These are phyloP conservation scores for Heterobasidion parviporum DNA, from an alignment of 1,284 basidiomycete species.

Conservation along the genomic window DNA sequence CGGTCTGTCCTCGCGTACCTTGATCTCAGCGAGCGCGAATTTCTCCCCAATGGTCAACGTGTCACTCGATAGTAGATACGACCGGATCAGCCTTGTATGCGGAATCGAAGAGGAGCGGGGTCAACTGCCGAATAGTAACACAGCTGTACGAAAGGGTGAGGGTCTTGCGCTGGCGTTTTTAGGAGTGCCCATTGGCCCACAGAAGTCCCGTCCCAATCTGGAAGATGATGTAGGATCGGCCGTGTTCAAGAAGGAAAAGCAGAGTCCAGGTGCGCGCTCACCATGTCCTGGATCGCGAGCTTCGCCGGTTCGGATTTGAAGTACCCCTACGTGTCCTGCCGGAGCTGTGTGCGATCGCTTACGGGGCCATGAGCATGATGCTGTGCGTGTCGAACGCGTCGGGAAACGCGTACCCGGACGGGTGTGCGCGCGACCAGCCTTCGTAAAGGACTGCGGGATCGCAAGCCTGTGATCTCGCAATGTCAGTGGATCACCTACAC, in stretches of 20 bases:
- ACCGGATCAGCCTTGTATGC: constrained; percentile 34
- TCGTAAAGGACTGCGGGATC: background rate
- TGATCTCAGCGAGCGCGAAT: constrained; percentile 19
- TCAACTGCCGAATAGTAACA: constrained; percentile 27
- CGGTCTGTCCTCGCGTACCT: background rate
- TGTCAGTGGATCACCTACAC: too few species aligned
- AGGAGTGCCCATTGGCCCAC: background rate
- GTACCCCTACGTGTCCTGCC: background rate
- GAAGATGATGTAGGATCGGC: background rate
- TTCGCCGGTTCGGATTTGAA: background rate
- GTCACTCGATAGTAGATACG: too few species aligned
- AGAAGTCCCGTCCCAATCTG: background rate
- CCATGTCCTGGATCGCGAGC: background rate
- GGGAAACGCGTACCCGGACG: background rate
- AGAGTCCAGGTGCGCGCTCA: background rate
- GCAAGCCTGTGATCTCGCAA: too few species aligned
- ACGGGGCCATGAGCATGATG: background rate
- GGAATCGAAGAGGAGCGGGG: constrained; percentile 32
- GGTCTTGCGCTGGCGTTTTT: constrained; percentile 30
- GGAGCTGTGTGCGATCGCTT: background rate
- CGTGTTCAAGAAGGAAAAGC: background rate
- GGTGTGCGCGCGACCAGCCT: background rate
- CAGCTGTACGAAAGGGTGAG: constrained; percentile 33
- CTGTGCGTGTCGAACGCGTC: background rate
- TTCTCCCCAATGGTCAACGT: constrained; percentile 23